Evolutionary conservation across 2,329 filamentous ascomycete genomes (phyloP).

Genomic region (Fusarium brevicatenulatum): DNA sequence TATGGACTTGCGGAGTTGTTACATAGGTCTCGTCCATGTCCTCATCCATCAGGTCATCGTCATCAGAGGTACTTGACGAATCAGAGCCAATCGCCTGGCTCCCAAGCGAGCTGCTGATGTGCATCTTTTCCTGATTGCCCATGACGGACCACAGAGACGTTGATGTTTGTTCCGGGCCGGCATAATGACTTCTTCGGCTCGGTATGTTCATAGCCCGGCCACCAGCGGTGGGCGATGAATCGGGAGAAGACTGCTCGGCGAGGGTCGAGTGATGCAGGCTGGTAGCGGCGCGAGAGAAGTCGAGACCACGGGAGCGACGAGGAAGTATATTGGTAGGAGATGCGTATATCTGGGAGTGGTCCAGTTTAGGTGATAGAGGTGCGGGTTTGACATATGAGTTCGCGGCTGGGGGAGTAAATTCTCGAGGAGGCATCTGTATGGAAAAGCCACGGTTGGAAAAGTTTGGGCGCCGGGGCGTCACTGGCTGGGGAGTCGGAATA

Average conservation of each 20-base stretch:
- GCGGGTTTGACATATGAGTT: conserved; percentile 61
- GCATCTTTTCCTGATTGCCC: conserved; percentile 74
- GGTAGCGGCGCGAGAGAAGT: conserved; percentile 93
- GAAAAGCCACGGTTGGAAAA: conserved; percentile 70
- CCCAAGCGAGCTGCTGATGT: conserved; percentile 80
- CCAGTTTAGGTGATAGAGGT: conserved; percentile 86
- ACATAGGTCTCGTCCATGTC: conserved; percentile 83
- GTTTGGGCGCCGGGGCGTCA: conserved; percentile 77
- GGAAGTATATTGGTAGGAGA: conserved; percentile 90
- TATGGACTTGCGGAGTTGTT: conserved; percentile 82
- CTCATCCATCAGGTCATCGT: conserved; percentile 76
- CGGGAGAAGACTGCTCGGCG: conserved; percentile 86
- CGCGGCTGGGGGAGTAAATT: conserved; percentile 51
- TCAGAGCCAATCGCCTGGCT: conserved; percentile 81
- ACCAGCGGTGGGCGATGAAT: conserved; percentile 87
- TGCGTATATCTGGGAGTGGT: conserved; percentile 84
- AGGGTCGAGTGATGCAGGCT: conserved; percentile 96
- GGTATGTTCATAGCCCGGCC: conserved; percentile 73
- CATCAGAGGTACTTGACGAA: conserved; percentile 77
- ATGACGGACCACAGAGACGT: conserved; percentile 78
- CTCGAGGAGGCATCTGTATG: conserved; percentile 49
- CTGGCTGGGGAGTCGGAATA: conserved; percentile 62
- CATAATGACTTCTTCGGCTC: conserved; percentile 61
- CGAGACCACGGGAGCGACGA: conserved; percentile 86
- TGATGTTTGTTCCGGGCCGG: conserved; percentile 70